phyloP scores from a whole-genome alignment of 768 basidiomycete species.

The Terana coerulea region DNA sequence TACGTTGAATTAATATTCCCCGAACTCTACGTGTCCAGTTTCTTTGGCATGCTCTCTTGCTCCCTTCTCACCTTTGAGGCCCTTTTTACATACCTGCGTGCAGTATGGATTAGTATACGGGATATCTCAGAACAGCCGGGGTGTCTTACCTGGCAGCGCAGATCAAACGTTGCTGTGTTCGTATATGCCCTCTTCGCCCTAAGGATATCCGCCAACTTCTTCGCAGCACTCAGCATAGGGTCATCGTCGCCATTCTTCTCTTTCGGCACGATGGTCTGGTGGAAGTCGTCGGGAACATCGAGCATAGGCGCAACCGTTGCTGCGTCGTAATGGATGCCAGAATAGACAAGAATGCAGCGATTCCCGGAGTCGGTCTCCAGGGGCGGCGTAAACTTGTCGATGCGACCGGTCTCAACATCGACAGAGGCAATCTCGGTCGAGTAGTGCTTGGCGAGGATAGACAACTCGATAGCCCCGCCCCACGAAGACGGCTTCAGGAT shows the following conservation, averaged over 20 bases:
- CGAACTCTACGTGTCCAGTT: constrained; percentile 84
- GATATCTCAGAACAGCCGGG: neutral
- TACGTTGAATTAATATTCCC: constrained; percentile 72
- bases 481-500: constrained; percentile 80
- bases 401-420: constrained; percentile 89
- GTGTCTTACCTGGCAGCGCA: constrained; percentile 73
- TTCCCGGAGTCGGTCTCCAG: constrained; percentile 34
- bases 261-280: constrained; percentile 75
- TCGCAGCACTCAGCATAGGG: constrained; percentile 57
- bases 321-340: constrained; percentile 96
- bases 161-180: constrained; percentile 87
- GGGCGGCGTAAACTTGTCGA: constrained; percentile 74
- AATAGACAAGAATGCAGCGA: constrained; percentile 76
- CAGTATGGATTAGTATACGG: neutral
- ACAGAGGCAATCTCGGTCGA: constrained; percentile 83
- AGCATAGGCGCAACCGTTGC: constrained; percentile 74
- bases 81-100: constrained; percentile 71
- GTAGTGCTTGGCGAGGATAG: constrained; percentile 80
- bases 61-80: constrained; percentile 91
- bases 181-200: constrained; percentile 81
- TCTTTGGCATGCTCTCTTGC: constrained; percentile 83
- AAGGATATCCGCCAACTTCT: constrained; percentile 67
- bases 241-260: constrained; percentile 46
- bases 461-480: constrained; percentile 96
- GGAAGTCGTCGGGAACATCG: constrained; percentile 81